phyloP scores from a whole-genome alignment of 106 monocot genomes.

The Allium sativum region DNA sequence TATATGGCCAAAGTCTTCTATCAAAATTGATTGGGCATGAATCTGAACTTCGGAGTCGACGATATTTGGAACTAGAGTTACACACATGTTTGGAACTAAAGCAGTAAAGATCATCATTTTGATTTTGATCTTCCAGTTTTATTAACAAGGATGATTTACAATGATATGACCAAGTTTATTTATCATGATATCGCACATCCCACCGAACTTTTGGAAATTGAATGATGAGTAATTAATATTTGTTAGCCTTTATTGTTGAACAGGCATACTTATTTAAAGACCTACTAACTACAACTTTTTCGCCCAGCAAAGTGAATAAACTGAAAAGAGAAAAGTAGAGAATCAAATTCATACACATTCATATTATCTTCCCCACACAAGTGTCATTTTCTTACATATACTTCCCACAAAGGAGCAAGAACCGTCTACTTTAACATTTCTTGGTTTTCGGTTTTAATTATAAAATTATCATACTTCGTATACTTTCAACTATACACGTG shows the following conservation, averaged over 20 bases:
- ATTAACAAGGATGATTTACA: no score
- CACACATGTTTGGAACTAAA: no score
- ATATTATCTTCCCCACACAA: background rate
- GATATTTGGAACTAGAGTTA: no score
- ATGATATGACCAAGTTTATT: no score
- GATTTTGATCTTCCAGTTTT: no score
- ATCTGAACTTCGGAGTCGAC: no score
- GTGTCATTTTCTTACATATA: slow-evolving; percentile 14
- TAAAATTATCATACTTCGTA: background rate
- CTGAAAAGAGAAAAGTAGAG: slow-evolving; percentile 1
- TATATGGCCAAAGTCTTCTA: no score
- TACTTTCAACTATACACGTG: no score
- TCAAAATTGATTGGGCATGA: no score
- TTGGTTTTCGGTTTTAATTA: background rate
- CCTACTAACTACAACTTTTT: background rate
- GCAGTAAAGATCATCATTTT: no score
- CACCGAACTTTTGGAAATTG: slow-evolving; percentile 12
- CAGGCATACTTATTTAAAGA: slow-evolving; percentile 9
- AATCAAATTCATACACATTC: slow-evolving; percentile 3
- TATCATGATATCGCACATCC: slow-evolving; percentile 16
- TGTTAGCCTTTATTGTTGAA: slow-evolving; percentile 9
- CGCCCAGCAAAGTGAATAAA: slow-evolving; percentile 11
- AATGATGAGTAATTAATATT: slow-evolving; percentile 10
- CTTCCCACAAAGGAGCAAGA: slow-evolving; percentile 31
- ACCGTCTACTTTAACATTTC: slow-evolving; percentile 7